phyloP scores from a whole-genome alignment of 805 yeast species.

The Metschnikowia koreensis region DNA sequence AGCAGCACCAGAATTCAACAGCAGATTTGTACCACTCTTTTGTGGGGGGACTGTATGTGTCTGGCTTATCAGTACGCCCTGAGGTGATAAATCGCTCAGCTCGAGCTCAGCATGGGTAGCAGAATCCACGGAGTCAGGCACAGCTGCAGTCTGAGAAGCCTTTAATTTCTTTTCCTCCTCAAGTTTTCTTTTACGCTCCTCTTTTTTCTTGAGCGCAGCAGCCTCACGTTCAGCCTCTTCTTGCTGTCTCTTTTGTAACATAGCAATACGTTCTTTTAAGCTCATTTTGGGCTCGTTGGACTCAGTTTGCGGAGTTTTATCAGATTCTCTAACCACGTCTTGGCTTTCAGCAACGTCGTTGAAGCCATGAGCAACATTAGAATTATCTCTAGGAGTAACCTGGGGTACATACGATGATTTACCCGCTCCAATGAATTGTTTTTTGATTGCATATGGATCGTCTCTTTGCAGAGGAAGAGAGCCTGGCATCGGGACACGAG shows the following conservation, averaged over 20 bases:
- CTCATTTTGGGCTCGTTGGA: slow-evolving; percentile 71
- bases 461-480: slow-evolving; percentile 31
- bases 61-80: not conserved
- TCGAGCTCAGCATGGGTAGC: not conserved
- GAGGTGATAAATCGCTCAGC: not conserved
- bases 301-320: slow-evolving; percentile 25
- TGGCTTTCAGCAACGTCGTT: slow-evolving; percentile 24
- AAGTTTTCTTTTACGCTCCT: slow-evolving; percentile 46
- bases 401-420: slow-evolving; percentile 61
- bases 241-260: slow-evolving; percentile 76
- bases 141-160: slow-evolving; percentile 1
- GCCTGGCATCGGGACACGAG: slow-evolving; percentile 20
- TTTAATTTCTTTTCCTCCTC: slow-evolving; percentile 7
- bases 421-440: slow-evolving; percentile 54
- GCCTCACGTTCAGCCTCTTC: slow-evolving; percentile 76
- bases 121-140: slow-evolving; percentile 7
- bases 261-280: slow-evolving; percentile 80
- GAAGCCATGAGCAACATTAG: slow-evolving; percentile 30
- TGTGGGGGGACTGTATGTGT: not conserved
- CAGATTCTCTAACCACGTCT: slow-evolving; percentile 15
- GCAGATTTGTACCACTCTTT: not conserved
- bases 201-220: slow-evolving; percentile 51
- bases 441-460: slow-evolving; percentile 50
- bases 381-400: slow-evolving; percentile 39
- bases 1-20: not conserved